Evolutionary conservation across 257 asterid genomes (phyloP).

Genomic region (Parsonsia alboflavescens): DNA sequence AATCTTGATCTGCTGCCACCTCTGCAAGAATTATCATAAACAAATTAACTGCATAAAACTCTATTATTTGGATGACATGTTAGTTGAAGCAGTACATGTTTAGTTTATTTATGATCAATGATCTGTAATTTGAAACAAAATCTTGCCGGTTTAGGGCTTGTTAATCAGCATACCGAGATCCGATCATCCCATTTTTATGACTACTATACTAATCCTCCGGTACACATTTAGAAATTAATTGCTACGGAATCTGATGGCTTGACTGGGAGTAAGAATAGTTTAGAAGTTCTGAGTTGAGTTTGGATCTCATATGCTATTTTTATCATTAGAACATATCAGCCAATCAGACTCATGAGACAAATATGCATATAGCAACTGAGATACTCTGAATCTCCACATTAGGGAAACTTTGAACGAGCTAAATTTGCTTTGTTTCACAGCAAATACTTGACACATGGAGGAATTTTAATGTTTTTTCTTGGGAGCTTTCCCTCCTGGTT

Average conservation of each 20-base stretch:
- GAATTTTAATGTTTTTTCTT: not conserved
- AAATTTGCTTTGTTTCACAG: not conserved
- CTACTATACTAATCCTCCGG: not conserved
- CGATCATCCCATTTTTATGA: not conserved
- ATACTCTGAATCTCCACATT: not conserved
- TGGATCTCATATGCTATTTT: not conserved
- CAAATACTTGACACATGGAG: not conserved
- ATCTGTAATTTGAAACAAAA: not conserved
- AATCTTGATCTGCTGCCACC: not conserved
- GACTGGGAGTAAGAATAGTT: not conserved
- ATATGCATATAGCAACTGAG: not conserved
- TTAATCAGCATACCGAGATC: not conserved
- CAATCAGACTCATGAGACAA: not conserved
- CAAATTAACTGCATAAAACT: not conserved
- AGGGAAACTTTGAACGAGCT: not conserved
- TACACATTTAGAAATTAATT: not conserved
- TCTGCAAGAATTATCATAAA: not conserved
- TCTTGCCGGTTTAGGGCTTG: not conserved
- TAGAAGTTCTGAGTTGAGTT: not conserved
- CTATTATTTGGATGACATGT: not conserved
- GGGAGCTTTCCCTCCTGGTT: conserved; percentile 12
- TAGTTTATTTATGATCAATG: not conserved
- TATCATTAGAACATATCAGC: not conserved
- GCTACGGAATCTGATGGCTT: not conserved
- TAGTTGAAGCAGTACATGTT: not conserved